phyloP scores from a whole-genome alignment of 2,329 filamentous ascomycete genomes.

The Neopestalotiopsis clavispora region DNA sequence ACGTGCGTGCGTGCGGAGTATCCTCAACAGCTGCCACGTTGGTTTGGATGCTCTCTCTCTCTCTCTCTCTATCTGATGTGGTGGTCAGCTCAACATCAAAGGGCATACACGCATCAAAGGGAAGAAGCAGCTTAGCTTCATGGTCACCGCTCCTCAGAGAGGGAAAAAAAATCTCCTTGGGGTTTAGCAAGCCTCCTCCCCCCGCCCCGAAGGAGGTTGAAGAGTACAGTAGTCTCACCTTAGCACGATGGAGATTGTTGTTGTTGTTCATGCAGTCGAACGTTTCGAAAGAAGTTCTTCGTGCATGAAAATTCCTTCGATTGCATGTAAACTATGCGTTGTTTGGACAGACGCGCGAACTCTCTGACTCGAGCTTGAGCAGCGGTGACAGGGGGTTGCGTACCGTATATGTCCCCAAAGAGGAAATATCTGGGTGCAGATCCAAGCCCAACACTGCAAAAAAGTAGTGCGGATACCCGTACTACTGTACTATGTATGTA shows the following conservation, averaged over 20 bases:
- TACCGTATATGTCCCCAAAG: background rate
- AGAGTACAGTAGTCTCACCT: background rate
- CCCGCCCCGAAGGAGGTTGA: background rate
- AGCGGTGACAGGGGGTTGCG: background rate
- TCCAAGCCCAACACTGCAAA: background rate
- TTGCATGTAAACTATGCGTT: background rate
- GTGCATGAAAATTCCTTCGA: background rate
- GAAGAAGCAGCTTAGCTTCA: no score
- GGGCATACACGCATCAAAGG: background rate
- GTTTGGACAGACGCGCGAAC: background rate
- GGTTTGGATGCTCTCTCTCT: background rate
- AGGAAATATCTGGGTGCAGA: background rate
- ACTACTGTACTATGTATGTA: no score
- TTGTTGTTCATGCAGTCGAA: background rate
- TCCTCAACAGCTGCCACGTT: slow-evolving; percentile 5
- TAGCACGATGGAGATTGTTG: background rate
- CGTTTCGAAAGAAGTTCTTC: background rate
- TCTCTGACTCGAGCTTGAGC: background rate
- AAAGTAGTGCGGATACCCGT: background rate
- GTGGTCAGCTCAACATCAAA: background rate
- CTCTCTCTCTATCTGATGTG: background rate
- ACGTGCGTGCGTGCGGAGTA: no score
- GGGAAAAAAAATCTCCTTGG: no score
- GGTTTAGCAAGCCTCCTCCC: no score
- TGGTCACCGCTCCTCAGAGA: no score